Conservation (phyloP, 176 grass and related monocot species). For the Calamus simplicifolius region DNA sequence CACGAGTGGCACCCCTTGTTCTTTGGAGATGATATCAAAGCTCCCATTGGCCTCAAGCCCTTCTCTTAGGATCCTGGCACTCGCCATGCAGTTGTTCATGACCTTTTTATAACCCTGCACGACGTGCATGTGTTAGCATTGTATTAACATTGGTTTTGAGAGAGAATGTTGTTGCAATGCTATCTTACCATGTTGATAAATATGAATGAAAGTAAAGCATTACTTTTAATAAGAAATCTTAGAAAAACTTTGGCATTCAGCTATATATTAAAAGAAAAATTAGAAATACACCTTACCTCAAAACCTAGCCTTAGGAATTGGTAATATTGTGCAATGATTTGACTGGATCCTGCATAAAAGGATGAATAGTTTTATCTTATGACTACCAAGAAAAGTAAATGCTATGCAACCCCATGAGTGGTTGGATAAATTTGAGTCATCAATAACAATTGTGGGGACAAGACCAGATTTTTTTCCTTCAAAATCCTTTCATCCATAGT, state of each 20-base stretch:
- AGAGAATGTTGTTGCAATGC: neutral
- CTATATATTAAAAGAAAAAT: neutral
- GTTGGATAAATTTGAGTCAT: no score
- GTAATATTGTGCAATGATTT: slow-evolving; percentile 93
- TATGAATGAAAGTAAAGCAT: no score
- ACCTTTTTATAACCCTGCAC: slow-evolving; percentile 67
- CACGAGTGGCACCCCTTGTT: slow-evolving; percentile 70
- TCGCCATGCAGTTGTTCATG: slow-evolving; percentile 90
- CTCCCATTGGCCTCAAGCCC: slow-evolving; percentile 37
- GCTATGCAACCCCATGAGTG: no score
- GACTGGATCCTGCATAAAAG: slow-evolving; percentile 50
- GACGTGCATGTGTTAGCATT: neutral
- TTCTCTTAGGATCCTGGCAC: slow-evolving; percentile 38
- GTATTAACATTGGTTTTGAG: neutral
- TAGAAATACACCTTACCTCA: slow-evolving; percentile 36
- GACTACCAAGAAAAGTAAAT: no score
- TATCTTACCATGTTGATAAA: no score
- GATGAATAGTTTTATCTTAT: neutral
- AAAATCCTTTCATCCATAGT: no score
- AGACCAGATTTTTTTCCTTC: no score
- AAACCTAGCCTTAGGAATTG: slow-evolving; percentile 75
- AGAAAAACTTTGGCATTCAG: no score
- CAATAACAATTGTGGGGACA: no score
- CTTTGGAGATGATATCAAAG: slow-evolving; percentile 76
- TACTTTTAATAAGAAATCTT: no score